A percentile compares a stretch with the other conserved stretches of the same genome.
Evolutionary conservation across 805 yeast species (phyloP).

Genomic region (Zygosaccharomyces bailii): DNA sequence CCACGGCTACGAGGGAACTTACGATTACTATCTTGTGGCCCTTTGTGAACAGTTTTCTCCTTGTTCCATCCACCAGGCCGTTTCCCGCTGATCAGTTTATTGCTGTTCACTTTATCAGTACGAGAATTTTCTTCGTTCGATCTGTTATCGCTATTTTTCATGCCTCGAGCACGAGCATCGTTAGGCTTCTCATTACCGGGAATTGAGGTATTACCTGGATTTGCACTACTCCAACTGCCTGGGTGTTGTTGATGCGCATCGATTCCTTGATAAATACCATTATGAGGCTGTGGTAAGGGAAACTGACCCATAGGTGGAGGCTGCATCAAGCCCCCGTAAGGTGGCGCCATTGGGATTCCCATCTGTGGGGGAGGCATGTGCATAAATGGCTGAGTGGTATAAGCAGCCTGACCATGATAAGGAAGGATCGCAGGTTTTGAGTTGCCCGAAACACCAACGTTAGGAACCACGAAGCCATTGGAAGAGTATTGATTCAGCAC

Average conservation of each 20-base stretch:
- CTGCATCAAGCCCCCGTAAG: conserved; percentile 15
- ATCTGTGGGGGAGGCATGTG: conserved; percentile 17
- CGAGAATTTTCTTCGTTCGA: neutral
- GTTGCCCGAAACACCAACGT: conserved; percentile 8
- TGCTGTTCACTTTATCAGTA: neutral
- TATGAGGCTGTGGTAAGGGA: conserved; percentile 11
- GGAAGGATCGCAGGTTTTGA: conserved; percentile 27
- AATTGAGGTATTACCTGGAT: neutral
- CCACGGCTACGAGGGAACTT: neutral
- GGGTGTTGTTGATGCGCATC: conserved; percentile 15
- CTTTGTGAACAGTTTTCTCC: neutral
- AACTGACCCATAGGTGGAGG: conserved; percentile 15
- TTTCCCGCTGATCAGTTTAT: neutral
- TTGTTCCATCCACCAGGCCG: neutral
- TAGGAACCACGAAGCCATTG: conserved; percentile 8
- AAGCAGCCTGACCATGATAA: conserved; percentile 27
- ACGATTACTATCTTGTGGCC: neutral
- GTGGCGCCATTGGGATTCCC: conserved; percentile 22
- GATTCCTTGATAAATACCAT: neutral
- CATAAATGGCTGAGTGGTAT: conserved; percentile 12
- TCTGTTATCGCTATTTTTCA: no score
- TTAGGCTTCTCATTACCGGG: neutral
- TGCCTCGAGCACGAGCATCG: no score
- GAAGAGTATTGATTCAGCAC: conserved; percentile 32
- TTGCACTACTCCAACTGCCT: conserved; percentile 11